A percentile compares a stretch with the other conserved stretches of the same genome.
Conservation (phyloP, 2,329 filamentous ascomycete species). For the Botrytis aclada region DNA sequence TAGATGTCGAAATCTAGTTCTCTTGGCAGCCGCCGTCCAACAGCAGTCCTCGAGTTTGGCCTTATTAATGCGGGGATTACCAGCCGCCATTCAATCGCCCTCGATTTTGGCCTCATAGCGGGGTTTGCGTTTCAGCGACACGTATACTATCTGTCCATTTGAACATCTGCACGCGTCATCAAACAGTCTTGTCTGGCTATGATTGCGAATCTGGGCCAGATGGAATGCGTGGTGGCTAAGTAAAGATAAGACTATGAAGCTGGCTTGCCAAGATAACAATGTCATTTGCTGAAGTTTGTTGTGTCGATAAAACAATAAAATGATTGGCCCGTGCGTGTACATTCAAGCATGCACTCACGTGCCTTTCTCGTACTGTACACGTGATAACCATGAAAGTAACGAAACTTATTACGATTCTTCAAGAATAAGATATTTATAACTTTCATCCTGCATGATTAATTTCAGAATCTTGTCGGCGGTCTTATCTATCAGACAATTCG, state of each 20-base stretch:
- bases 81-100: not conserved
- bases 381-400: not conserved
- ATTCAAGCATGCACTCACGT: no score
- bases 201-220: not conserved
- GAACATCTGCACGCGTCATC: not conserved
- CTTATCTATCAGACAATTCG: not conserved
- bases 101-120: not conserved
- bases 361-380: not conserved
- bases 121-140: not conserved
- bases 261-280: not conserved
- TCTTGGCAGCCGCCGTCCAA: not conserved
- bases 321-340: not conserved
- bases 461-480: not conserved
- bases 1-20: not conserved
- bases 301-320: not conserved
- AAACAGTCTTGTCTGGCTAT: not conserved
- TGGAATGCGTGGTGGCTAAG: conserved; percentile 12
- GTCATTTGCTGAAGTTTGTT: not conserved
- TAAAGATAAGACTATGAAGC: not conserved
- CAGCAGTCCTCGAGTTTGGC: not conserved
- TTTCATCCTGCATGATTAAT: not conserved
- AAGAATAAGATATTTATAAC: no score
- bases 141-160: not conserved
- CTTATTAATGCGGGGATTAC: not conserved
- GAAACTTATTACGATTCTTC: not conserved